Base-by-base conservation (phyloP, 2,329 filamentous ascomycete genomes). In the Nannizziopsis arthrosporioides region DNA sequence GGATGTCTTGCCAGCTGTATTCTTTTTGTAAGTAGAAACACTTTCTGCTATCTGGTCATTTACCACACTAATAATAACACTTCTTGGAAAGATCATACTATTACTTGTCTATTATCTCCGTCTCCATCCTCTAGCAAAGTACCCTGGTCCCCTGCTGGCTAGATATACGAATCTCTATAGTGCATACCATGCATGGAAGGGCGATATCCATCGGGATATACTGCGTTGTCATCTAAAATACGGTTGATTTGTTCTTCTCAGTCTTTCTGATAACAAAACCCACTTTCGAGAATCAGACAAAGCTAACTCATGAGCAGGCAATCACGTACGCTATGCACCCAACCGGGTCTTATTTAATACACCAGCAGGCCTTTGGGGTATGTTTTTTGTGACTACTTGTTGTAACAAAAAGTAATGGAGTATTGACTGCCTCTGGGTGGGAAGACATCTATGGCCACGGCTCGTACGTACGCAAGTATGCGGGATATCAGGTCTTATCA, bases 271-370 rank as follows among this genome's bases (percentile, higher is more conserved):
- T n/a, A n/a, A n/a, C n/a, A n/a, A n/a, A n/a, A n/a, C n/a, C n/a
- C n/a, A n/a, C n/a, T n/a, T n/a, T n/a, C n/a, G n/a, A n/a, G n/a
- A n/a, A n/a, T n/a, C n/a, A n/a, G n/a, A n/a, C n/a, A n/a, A n/a
- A n/a, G n/a, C n/a, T n/a, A n/a, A n/a, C n/a, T n/a, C n/a, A n/a
- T n/a, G n/a, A n/a, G n/a, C n/a, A n/a, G n/a, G n/a, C 15, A 68
- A 71, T n/a, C 63, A 80, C 44, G 82, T 90, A n/a, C 83, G 86
- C 19, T 85, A 83, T 55, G 84, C 83, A 0, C 86, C 86, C 38
- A 86, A 87, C 63, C 78, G 77, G 52, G 68, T 94, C 34, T 86
- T 81, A 1, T 78, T 93, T 68, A 90, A 92, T 71, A 81, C 79
- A 47, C 76, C 75, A 52, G 74, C 75, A 6, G 82, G 82, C 1